Evolutionary conservation across 306 rosid genomes (phyloP), one percentile per base, ranked within the genome.

Genomic region (Sesbania bispinosa): DNA sequence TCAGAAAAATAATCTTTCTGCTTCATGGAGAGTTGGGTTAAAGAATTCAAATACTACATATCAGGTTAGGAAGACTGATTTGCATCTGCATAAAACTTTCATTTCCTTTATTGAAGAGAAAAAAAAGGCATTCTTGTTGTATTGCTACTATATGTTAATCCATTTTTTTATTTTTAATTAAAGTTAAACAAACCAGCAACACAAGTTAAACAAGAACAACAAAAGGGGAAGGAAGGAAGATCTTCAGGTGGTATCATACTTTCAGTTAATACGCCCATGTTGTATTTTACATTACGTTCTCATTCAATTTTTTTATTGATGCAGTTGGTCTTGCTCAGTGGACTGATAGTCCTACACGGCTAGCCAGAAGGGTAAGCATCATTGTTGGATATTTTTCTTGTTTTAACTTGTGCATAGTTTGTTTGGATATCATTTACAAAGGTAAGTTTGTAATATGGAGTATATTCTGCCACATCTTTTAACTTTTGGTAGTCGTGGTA

Each of bases 21-120:
- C 88, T 68, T 95, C 99, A 10, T 91, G 96, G 99, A 86, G 81
- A 78, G 73, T 82, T 75, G 91, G 85, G 62, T 76, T 24, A 60
- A 85, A 80, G 68, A 36, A 76, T 79, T 79, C 81, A 36, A 65
- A 74, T 71, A 58, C 73, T 50, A 50, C 77, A 41, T 19, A 70
- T 76, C 81, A 94, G 95, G 99, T 94, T 80, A 59, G 90, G 73
- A 75, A 48, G 39, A 77, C 53, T 71, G 2, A 66, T 74, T 8
- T 51, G 38, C 76, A 68, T 62, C 54, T 70, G 53, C 59, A 26
- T 54, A 32, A 41, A 68, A 59, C 39, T 16, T 36, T 66, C 9
- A 8, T 62, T 75, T 52, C 35, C 33, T 47, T 62, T n/a, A 20
- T 16, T 30, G 52, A 20, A 20, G 10, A 2, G 43, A 64, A 52